Conservation (phyloP, 257 asterid species). For the Ligustrum vulgare region DNA sequence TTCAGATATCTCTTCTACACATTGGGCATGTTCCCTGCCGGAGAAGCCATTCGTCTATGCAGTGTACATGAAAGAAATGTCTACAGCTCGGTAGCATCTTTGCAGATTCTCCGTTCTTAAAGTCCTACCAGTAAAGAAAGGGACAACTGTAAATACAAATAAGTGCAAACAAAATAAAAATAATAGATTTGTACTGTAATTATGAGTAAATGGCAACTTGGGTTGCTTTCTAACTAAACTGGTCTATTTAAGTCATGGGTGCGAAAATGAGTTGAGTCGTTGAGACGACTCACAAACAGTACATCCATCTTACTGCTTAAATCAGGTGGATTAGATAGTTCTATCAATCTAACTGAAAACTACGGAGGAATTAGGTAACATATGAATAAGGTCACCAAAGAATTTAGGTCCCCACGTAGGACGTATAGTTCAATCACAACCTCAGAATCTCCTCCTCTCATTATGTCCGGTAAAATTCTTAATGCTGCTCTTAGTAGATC, state of each 20-base stretch:
- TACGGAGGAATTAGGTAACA: background rate
- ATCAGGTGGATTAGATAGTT: background rate
- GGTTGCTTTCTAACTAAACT: background rate
- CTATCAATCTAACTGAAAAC: background rate
- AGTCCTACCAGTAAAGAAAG: slow-evolving; percentile 1
- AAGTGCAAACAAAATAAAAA: background rate
- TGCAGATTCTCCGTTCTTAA: background rate
- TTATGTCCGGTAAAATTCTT: too few relatives aligned
- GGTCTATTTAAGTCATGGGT: background rate
- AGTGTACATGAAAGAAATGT: slow-evolving; percentile 11
- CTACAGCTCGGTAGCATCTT: slow-evolving; percentile 6
- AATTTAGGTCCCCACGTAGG: background rate
- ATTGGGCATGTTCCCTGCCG: slow-evolving; percentile 8
- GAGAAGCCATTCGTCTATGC: slow-evolving; percentile 16
- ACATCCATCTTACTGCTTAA: background rate
- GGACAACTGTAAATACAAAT: background rate
- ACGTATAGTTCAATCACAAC: background rate
- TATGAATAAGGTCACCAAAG: too few relatives aligned
- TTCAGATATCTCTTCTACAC: background rate
- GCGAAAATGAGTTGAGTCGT: background rate
- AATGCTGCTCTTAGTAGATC: background rate
- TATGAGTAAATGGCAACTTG: background rate
- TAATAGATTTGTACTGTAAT: too few relatives aligned
- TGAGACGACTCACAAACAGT: background rate
- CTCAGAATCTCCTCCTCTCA: background rate